A percentile compares a stretch with the other conserved stretches of the same genome.
Evolutionary conservation across 805 yeast genomes (phyloP).

Genomic region (Barnettozyma siamensis): DNA sequence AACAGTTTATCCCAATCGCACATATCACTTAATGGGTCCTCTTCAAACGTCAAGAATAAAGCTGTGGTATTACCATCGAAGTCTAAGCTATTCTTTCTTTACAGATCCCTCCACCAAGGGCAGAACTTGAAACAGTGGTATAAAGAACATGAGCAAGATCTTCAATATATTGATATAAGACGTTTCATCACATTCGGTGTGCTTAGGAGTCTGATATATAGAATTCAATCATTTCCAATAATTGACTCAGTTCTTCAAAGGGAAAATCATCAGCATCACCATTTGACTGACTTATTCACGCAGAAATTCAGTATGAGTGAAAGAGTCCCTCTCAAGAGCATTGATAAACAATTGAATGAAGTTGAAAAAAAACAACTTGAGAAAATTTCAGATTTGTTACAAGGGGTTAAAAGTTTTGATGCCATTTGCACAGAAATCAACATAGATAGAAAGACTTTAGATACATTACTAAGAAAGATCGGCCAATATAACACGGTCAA

Average conservation of each 20-base stretch:
- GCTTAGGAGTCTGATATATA: slow-evolving; percentile 70
- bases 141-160: slow-evolving; percentile 48
- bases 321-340: not conserved
- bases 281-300: slow-evolving; percentile 8
- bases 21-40: slow-evolving; percentile 13
- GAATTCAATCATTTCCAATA: slow-evolving; percentile 71
- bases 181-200: slow-evolving; percentile 85
- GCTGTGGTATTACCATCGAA: slow-evolving; percentile 48
- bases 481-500: slow-evolving; percentile 48
- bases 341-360: slow-evolving; percentile 11
- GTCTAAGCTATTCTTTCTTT: slow-evolving; percentile 63
- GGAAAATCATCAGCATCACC: slow-evolving; percentile 9
- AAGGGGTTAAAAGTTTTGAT: slow-evolving; percentile 52
- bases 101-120: slow-evolving; percentile 74
- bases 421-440: slow-evolving; percentile 66
- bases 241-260: slow-evolving; percentile 16
- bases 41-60: slow-evolving; percentile 7
- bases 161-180: slow-evolving; percentile 71
- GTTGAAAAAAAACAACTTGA: slow-evolving; percentile 12
- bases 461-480: slow-evolving; percentile 37
- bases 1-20: slow-evolving; percentile 7
- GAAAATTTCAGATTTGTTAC: slow-evolving; percentile 33
- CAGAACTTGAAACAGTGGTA: slow-evolving; percentile 79
- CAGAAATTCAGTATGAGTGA: slow-evolving; percentile 1
- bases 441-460: slow-evolving; percentile 50